These are phyloP conservation scores for Haplographium delicatum DNA, from an alignment of 495 filamentous ascomycete species.

Conservation along the genomic window DNA sequence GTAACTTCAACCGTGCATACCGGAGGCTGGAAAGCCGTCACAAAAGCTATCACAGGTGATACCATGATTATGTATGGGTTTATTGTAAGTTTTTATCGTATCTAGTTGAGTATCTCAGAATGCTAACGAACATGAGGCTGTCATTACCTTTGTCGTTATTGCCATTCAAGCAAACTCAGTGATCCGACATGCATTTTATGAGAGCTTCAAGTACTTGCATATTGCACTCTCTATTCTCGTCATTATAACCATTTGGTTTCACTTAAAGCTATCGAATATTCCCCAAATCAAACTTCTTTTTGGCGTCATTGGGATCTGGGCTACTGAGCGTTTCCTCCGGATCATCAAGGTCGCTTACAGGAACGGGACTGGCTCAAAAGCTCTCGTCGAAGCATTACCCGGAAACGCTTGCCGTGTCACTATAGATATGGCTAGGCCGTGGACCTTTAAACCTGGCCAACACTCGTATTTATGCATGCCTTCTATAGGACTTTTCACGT, in stretches of 20 bases:
- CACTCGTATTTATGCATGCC: slow-evolving; percentile 84
- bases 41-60: slow-evolving; percentile 29
- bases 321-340: slow-evolving; percentile 55
- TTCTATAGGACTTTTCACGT: slow-evolving; percentile 61
- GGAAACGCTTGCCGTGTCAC: slow-evolving; percentile 64
- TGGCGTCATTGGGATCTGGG: slow-evolving; percentile 58
- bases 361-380: slow-evolving; percentile 56
- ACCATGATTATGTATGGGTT: slow-evolving; percentile 47
- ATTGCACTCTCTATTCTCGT: slow-evolving; percentile 60
- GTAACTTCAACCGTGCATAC: slow-evolving; percentile 24
- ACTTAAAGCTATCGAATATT: slow-evolving; percentile 57
- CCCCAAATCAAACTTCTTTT: slow-evolving; percentile 58
- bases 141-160: slow-evolving; percentile 57
- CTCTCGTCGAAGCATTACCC: slow-evolving; percentile 58
- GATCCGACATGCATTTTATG: slow-evolving; percentile 85
- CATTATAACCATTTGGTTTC: slow-evolving; percentile 63
- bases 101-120: background rate
- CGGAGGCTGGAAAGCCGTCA: slow-evolving; percentile 42
- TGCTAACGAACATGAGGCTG: slow-evolving; percentile 37
- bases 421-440: slow-evolving; percentile 70
- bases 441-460: slow-evolving; percentile 67
- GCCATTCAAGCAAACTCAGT: slow-evolving; percentile 67
- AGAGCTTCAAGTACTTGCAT: slow-evolving; percentile 76
- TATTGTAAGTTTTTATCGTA: slow-evolving; percentile 39
- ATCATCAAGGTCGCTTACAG: slow-evolving; percentile 51